These are phyloP conservation scores for Yueomyces sp. DNA, from an alignment of 805 yeast genomes.

Conservation along the genomic window DNA sequence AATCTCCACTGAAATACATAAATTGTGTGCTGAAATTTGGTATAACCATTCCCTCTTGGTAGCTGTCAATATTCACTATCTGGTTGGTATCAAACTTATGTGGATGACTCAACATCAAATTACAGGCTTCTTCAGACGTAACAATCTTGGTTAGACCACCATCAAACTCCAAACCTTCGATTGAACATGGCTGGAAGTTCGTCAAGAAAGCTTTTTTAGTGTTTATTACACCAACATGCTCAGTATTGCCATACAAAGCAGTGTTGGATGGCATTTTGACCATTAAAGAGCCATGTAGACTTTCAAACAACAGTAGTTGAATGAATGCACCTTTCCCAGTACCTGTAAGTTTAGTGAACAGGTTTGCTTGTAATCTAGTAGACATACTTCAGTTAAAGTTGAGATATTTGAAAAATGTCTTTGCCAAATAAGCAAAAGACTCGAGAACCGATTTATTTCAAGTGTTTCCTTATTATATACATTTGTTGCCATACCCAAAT, in stretches of 20 bases:
- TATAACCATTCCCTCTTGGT: constrained; percentile 12
- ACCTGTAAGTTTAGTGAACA: constrained; percentile 1
- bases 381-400: too few relatives aligned
- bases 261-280: constrained; percentile 13
- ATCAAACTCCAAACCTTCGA: not conserved
- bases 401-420: too few relatives aligned
- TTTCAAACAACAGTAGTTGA: constrained; percentile 13
- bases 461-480: too few relatives aligned
- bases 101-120: not conserved
- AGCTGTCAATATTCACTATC: constrained; percentile 12
- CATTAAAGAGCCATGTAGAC: constrained; percentile 11
- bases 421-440: too few relatives aligned
- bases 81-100: not conserved
- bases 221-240: constrained; percentile 8
- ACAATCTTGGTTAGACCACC: not conserved
- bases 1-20: constrained; percentile 16
- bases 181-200: too few relatives aligned
- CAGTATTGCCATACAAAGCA: constrained; percentile 10
- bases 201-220: constrained; percentile 12
- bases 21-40: constrained; percentile 9
- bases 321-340: constrained; percentile 22
- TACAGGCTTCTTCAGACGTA: not conserved
- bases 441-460: too few relatives aligned
- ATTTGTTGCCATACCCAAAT: too few relatives aligned
- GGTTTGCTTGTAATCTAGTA: too few relatives aligned